Percentiles rank a stretch among this genome's conserved stretches.
These are phyloP conservation scores for Dothistroma pini DNA, from an alignment of 2,329 filamentous ascomycete genomes.

Conservation along the genomic window DNA sequence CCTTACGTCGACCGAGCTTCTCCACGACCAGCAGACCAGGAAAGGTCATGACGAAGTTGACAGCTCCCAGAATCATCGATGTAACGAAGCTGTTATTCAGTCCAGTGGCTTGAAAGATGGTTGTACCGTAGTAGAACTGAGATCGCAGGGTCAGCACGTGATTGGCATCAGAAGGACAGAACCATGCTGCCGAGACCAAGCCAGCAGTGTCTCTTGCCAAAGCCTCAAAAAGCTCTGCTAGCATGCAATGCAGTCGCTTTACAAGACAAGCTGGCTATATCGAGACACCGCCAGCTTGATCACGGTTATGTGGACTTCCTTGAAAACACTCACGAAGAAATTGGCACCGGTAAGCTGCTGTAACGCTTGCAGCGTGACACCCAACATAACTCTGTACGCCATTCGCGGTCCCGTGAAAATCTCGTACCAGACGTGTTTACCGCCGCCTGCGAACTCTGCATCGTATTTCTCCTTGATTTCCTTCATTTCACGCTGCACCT, in stretches of 20 bases:
- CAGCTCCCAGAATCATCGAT: constrained; percentile 46
- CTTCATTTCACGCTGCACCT: constrained; percentile 50
- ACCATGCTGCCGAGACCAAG: no score
- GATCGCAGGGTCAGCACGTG: no score
- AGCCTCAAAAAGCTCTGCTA: no score
- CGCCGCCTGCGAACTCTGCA: constrained; percentile 47
- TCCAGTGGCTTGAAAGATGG: constrained; percentile 39
- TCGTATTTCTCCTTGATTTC: constrained; percentile 57
- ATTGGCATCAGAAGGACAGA: no score
- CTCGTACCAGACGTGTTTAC: constrained; percentile 60
- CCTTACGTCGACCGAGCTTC: constrained; percentile 43
- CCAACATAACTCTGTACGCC: constrained; percentile 60
- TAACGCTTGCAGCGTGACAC: constrained; percentile 60
- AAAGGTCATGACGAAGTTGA: constrained; percentile 49
- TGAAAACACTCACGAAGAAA: constrained; percentile 46
- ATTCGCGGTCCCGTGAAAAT: constrained; percentile 65
- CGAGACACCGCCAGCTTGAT: no score
- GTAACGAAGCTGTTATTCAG: constrained; percentile 46
- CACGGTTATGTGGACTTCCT: no score
- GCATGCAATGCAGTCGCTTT: no score
- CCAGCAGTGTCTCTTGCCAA: no score
- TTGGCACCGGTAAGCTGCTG: constrained; percentile 68
- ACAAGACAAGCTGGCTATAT: no score
- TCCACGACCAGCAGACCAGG: constrained; percentile 48
- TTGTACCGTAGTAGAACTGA: constrained; percentile 51